phyloP scores from a whole-genome alignment of 768 basidiomycete species.

The Agrocybe chaxingu region DNA sequence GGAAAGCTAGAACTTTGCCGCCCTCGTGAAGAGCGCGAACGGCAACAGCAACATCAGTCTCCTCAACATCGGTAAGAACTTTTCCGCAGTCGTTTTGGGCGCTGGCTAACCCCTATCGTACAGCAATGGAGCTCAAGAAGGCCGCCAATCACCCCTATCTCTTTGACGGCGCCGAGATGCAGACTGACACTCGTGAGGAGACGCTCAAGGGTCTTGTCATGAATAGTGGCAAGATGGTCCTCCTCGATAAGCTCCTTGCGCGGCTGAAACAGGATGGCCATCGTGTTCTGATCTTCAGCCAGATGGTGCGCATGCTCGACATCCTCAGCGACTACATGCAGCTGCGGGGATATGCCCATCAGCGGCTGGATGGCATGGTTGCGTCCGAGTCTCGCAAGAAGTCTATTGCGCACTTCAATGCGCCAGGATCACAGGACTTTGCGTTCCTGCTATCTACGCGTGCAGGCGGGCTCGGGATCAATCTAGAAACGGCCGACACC shows the following conservation, averaged over 20 bases:
- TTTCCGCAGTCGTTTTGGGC: background rate
- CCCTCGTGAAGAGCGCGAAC: slow-evolving; percentile 84
- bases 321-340: slow-evolving; percentile 97
- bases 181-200: slow-evolving; percentile 65
- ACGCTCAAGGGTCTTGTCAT: slow-evolving; percentile 94
- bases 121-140: slow-evolving; percentile 99
- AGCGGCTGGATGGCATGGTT: slow-evolving; percentile 94
- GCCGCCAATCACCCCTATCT: slow-evolving; percentile 97
- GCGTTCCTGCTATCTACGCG: slow-evolving; percentile 95
- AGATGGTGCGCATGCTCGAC: slow-evolving; percentile 99
- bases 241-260: slow-evolving; percentile 94
- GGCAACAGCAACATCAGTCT: slow-evolving; percentile 90
- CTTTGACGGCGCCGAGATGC: slow-evolving; percentile 90
- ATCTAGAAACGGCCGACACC: slow-evolving; percentile 97
- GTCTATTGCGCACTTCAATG: slow-evolving; percentile 96
- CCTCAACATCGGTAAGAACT: slow-evolving; percentile 80
- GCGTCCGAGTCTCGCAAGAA: slow-evolving; percentile 91
- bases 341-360: slow-evolving; percentile 86
- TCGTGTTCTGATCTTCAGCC: slow-evolving; percentile 97
- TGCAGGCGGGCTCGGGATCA: slow-evolving; percentile 97
- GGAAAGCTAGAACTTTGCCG: slow-evolving; percentile 78
- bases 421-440: slow-evolving; percentile 90
- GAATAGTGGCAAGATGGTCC: slow-evolving; percentile 97
- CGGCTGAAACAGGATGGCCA: slow-evolving; percentile 90
- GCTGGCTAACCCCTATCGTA: slow-evolving; percentile 4